Evolutionary conservation across 768 basidiomycete genomes (phyloP).

Genomic region (Lepiota brunneoincarnata): DNA sequence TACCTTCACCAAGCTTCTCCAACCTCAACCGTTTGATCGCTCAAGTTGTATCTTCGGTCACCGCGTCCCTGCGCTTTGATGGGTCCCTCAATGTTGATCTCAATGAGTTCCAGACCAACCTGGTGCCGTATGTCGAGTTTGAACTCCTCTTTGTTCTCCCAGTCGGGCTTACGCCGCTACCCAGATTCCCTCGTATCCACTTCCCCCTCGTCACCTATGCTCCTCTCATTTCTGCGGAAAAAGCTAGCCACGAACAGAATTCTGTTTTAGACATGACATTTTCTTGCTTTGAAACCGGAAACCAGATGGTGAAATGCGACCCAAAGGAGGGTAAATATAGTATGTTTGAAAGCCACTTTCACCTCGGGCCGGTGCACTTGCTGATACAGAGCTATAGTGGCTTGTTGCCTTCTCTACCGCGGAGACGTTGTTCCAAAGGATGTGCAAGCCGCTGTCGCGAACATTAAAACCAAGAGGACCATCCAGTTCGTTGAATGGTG

Average conservation of each 20-base stretch:
- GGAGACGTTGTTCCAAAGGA: conserved; percentile 98
- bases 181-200: conserved; percentile 94
- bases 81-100: conserved; percentile 97
- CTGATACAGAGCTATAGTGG: conserved; percentile 51
- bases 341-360: conserved; percentile 33
- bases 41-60: conserved; percentile 97
- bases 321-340: conserved; percentile 99
- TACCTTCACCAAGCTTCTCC: conserved; percentile 81
- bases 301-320: conserved; percentile 96
- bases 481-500: conserved; percentile 99
- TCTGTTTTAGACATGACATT: conserved; percentile 98
- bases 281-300: conserved; percentile 94
- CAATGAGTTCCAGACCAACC: conserved; percentile 98
- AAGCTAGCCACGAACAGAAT: conserved; percentile 95
- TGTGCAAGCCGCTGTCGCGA: conserved; percentile 86
- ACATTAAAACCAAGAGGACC: conserved; percentile 95
- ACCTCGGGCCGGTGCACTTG: neutral
- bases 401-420: conserved; percentile 88
- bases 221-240: conserved; percentile 89
- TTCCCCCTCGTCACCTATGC: conserved; percentile 97
- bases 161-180: conserved; percentile 11
- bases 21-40: conserved; percentile 97
- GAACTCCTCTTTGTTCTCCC: neutral
- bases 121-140: conserved; percentile 77
- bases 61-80: conserved; percentile 95